phyloP scores from a whole-genome alignment of 495 filamentous ascomycete genomes.

The Lasiosphaeriaceae sp. region DNA sequence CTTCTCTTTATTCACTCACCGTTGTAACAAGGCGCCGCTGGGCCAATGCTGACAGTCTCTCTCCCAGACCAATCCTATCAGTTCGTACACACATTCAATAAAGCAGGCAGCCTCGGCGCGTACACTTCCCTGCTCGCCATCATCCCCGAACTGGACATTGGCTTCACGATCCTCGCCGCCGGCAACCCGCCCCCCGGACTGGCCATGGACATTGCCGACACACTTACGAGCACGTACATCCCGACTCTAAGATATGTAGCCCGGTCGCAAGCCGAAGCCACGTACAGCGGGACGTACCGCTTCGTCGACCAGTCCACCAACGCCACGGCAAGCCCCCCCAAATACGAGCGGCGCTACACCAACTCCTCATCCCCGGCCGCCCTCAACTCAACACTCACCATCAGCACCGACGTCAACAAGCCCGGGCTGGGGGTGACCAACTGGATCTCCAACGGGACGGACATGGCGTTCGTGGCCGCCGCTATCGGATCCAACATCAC shows the following conservation, averaged over 20 bases:
- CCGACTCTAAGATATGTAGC: conserved; percentile 34
- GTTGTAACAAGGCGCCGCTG: not conserved
- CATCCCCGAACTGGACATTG: conserved; percentile 52
- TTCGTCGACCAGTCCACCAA: not conserved
- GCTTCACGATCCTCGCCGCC: conserved; percentile 49
- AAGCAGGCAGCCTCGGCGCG: conserved; percentile 45
- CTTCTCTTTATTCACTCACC: not conserved
- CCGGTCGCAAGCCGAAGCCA: conserved; percentile 31
- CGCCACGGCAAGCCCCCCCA: not conserved
- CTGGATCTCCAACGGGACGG: conserved; percentile 50
- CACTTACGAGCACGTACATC: conserved; percentile 32
- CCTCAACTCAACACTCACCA: conserved; percentile 39
- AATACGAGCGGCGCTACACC: not conserved
- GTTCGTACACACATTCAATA: conserved; percentile 48
- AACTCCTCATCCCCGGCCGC: conserved; percentile 10
- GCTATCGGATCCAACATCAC: conserved; percentile 28
- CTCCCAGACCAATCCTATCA: conserved; percentile 28
- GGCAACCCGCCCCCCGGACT: conserved; percentile 31
- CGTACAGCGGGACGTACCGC: conserved; percentile 37
- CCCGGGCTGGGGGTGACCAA: conserved; percentile 41
- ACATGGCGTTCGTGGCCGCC: conserved; percentile 32
- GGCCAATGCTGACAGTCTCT: not conserved
- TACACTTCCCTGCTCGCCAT: conserved; percentile 48
- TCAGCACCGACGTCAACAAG: conserved; percentile 29
- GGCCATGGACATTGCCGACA: conserved; percentile 32